Conservation (phyloP, 1,284 basidiomycete genomes). For the Ceratobasidium sp. region DNA sequence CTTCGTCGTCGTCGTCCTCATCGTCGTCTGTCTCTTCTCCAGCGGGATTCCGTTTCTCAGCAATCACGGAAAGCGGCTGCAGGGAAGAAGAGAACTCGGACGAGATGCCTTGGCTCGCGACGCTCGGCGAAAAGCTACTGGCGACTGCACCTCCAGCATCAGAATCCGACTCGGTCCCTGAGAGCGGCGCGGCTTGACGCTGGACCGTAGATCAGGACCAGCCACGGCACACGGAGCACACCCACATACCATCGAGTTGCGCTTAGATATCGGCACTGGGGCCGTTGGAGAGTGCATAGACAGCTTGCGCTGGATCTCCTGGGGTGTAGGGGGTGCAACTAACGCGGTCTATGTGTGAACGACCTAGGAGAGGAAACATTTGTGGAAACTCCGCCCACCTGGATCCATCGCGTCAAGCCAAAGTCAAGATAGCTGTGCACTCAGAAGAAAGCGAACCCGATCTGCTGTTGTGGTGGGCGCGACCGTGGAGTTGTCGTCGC, state of each 20-base stretch:
- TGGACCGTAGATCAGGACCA: not conserved
- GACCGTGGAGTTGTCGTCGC: slow-evolving; percentile 19
- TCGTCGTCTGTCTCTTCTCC: slow-evolving; percentile 80
- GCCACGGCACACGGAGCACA: not conserved
- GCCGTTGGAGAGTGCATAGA: slow-evolving; percentile 66
- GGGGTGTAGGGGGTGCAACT: slow-evolving; percentile 79
- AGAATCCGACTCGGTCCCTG: slow-evolving; percentile 87
- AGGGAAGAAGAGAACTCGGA: slow-evolving; percentile 37
- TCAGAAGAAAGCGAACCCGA: not conserved
- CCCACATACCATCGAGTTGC: slow-evolving; percentile 30
- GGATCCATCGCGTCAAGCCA: slow-evolving; percentile 27
- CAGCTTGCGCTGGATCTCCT: slow-evolving; percentile 88
- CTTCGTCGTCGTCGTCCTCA: slow-evolving; percentile 69
- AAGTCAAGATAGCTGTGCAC: not conserved
- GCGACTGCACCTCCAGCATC: slow-evolving; percentile 69
- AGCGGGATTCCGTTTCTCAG: slow-evolving; percentile 73
- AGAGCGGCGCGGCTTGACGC: slow-evolving; percentile 50
- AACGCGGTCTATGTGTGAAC: slow-evolving; percentile 43
- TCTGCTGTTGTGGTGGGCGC: slow-evolving; percentile 2
- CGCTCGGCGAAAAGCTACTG: slow-evolving; percentile 51
- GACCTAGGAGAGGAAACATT: not conserved
- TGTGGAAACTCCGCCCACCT: not conserved
- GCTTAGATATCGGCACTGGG: slow-evolving; percentile 43
- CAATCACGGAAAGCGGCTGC: slow-evolving; percentile 75
- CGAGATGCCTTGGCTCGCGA: slow-evolving; percentile 29